Base-by-base conservation (phyloP, 352 stramenopile genomes). In the Lagenidium sp. region DNA sequence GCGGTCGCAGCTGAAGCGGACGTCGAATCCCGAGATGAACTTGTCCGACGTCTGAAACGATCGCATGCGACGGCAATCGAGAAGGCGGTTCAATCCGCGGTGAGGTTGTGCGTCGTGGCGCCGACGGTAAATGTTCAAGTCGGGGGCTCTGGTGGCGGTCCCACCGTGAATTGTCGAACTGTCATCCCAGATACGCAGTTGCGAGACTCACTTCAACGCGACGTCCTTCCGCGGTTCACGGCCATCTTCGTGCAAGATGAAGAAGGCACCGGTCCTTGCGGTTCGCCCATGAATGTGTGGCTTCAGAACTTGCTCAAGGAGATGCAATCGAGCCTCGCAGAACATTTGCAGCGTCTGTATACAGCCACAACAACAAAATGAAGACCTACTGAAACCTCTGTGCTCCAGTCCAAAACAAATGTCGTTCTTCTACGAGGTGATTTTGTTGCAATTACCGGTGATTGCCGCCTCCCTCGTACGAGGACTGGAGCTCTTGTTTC, bases 91-190 rank as follows among this genome's bases (percentile, higher is more conserved):
- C 61, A 81, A 12, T 70, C 63, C 0, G 44, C 65, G 11, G 63
- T 92, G 16, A 69, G 80, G 1, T 55, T 92, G 3, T 92, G 77
- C 24, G 68, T 90, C 1, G 75, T 92, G 12, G 77, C 80, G n/a
- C 80, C 77, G 3, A 92, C 77, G 0, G 77, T 90, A 6, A 90
- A 90, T 35, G 77, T 90, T 12, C 75, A 90, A 40, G 44, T 92
- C 26, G 73, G 60, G n/a, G 15, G 60, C 68, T 23, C 62, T 52
- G 6, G 1, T 26, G 23, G 0, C 24, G 55, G 28, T 12, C 40
- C 48, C 6, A 28, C 64, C 2, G 47, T 56, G 28, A 38, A 23
- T 3, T 81, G 63, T 31, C 53, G 49, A 22, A 41, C 63, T 8
- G 13, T 40, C 11, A 39, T 67, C 2, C 60, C 65, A 6, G 32